Evolutionary conservation across 2,329 filamentous ascomycete genomes (phyloP), one percentile per base, ranked within the genome.

Genomic region (Truncatella angustata): DNA sequence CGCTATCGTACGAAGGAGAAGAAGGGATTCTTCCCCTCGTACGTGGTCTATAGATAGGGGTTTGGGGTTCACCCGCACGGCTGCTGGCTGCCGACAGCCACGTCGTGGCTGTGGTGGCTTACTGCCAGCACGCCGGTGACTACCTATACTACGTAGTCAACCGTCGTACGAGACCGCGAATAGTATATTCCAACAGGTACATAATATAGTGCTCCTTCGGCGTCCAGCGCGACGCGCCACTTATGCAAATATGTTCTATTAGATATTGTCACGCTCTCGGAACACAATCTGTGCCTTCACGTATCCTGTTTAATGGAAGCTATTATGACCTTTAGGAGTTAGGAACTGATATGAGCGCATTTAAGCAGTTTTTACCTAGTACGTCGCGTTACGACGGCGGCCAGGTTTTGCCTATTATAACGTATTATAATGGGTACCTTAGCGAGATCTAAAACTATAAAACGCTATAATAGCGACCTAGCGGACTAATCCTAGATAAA

Each of bases 401-500:
- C 28, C 28, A 32, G 28, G 28, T 32, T 32, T 14, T 32, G 28
- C 28, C 28, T 32, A 32, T 14, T 14, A 32, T 14, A 32, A 32
- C 28, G 28, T 14, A 14, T 32, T 14, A 32, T 32, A 32, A 14
- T 14, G 28, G 28, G 14, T 14, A 32, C 28, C 7, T 32, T 32
- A 14, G 14, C 14, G 28, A 32, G 28, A 32, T 32, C 28, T 14
- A 32, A 2, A 14, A 32, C 2, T 7, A 32, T 32, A 14, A 32
- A 32, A 32, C 7, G 28, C 28, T 14, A 32, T 14, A 14, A 2
- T 14, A 32, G 28, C 7, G 28, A 32, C 28, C 28, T 7, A 14
- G 14, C 28, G 28, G 28, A 7, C 28, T 14, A 14, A 14, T 32
- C 14, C 28, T 32, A 14, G 69, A 70, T 60, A 72, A 73, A 59